Base-by-base conservation (phyloP, 352 stramenopile species). In the Phytopythium boreale region DNA sequence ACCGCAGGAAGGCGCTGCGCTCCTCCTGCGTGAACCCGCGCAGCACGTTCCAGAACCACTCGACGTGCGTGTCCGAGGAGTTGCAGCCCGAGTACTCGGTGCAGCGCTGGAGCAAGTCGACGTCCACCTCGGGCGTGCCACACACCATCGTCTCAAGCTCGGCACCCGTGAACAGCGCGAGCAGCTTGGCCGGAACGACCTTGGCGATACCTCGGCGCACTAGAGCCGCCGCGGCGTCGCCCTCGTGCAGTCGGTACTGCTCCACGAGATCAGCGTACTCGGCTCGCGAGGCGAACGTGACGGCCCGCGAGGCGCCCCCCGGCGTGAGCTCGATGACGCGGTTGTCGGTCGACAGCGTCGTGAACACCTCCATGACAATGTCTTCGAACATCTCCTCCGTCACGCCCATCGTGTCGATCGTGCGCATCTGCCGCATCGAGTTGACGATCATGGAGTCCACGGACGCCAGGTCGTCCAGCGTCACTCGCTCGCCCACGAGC, bases 291-390 rank as follows among this genome's bases (percentile, higher is more conserved):
- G 73, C 75, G 58, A 94, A 97, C 22, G 84, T 96, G 8, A 97
- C 89, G 2, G 87, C 62, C 20, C 91, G 62, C 20, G 70, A 74
- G 27, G 67, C 62, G n/a, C 91, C 91, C 7, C 76, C 62, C 1
- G 84, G 71, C 49, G 88, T 87, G 27, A 97, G 74, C 53, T 90
- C 75, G 3, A 96, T 74, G 4, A 92, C 65, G 22, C 79, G 77
- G 44, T 93, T 93, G 60, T 98, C 91, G 0, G 89, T 77, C 41
- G 88, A 93, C 4, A 96, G 61, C 4, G 90, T 95, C 9, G 90
- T 97, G 68, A 98, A 98, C 4, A 79, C 95, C 59, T 97, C 86
- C 64, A 95, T 90, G 12, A 97, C 88, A 26, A 96, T 93, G 67
- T 97, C 85, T 66, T 92, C 81, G 57, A 98, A 97, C 66, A 91